phyloP scores from a whole-genome alignment of 495 filamentous ascomycete species.

The Penicillium macrosclerotiorum region DNA sequence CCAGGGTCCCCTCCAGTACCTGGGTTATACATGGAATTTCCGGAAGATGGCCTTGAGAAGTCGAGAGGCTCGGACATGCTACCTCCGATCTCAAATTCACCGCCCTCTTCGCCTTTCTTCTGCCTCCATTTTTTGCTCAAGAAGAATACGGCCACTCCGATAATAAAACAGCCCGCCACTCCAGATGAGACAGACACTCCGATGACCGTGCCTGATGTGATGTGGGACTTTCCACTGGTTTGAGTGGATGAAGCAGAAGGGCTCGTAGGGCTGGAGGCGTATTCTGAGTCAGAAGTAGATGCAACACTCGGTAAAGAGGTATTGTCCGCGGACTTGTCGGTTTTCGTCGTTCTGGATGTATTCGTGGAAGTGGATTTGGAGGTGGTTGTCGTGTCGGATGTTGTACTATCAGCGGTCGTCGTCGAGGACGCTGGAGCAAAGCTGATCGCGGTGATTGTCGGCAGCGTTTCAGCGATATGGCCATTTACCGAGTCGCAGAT shows the following conservation, averaged over 20 bases:
- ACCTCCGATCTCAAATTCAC: slow-evolving; percentile 48
- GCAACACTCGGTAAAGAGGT: not conserved
- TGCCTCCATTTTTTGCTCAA: slow-evolving; percentile 33
- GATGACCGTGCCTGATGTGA: slow-evolving; percentile 37
- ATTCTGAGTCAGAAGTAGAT: not conserved
- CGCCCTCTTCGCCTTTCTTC: no score
- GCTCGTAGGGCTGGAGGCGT: not conserved
- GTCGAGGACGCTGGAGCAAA: slow-evolving; percentile 33
- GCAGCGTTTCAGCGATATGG: slow-evolving; percentile 57
- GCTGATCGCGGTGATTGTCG: slow-evolving; percentile 58
- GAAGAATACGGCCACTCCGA: slow-evolving; percentile 37
- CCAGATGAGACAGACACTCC: slow-evolving; percentile 44
- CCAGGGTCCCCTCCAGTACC: no score
- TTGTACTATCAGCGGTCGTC: slow-evolving; percentile 9
- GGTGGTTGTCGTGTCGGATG: slow-evolving; percentile 5
- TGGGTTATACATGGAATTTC: slow-evolving; percentile 3
- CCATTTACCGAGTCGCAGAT: slow-evolving; percentile 56
- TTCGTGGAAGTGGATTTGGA: slow-evolving; percentile 4
- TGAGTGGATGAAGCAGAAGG: slow-evolving; percentile 5
- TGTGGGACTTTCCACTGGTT: slow-evolving; percentile 12
- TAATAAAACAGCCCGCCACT: slow-evolving; percentile 37
- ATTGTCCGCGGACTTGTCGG: slow-evolving; percentile 2
- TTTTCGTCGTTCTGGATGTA: not conserved
- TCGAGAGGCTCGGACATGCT: slow-evolving; percentile 41
- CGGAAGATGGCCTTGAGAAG: slow-evolving; percentile 26